Percentiles rank a stretch among this genome's conserved stretches.
Conservation (phyloP, 2,329 filamentous ascomycete genomes). For the Cordyceps cateniannulata region DNA sequence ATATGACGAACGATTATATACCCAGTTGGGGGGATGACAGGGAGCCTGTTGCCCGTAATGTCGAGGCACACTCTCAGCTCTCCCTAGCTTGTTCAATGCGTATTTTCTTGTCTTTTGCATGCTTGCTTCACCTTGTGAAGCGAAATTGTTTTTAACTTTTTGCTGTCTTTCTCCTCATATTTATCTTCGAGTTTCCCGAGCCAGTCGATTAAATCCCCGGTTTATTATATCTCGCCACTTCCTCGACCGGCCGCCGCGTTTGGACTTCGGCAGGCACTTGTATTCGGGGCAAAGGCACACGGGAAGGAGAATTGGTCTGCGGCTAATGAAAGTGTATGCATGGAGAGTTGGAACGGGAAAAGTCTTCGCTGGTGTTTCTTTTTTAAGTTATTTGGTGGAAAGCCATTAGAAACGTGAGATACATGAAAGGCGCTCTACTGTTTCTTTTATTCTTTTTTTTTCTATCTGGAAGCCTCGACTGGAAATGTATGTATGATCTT, state of each 20-base stretch:
- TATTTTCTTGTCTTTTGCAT: not conserved
- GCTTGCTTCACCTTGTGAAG: not conserved
- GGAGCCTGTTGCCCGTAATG: not conserved
- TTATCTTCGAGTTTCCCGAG: not conserved
- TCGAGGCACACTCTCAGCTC: not conserved
- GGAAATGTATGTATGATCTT: slow-evolving; percentile 2
- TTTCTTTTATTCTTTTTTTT: not conserved
- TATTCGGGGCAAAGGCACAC: not conserved
- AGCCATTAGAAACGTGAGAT: not conserved
- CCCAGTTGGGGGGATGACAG: not conserved
- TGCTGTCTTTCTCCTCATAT: not conserved
- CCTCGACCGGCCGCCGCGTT: not conserved
- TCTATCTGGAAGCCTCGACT: not conserved
- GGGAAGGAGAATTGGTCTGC: not conserved
- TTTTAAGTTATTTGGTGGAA: not conserved
- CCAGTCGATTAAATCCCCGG: not conserved
- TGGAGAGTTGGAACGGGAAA: not conserved
- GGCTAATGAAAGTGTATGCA: not conserved
- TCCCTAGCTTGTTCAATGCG: slow-evolving; percentile 5
- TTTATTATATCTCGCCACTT: not conserved
- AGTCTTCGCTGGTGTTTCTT: not conserved
- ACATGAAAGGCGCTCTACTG: not conserved
- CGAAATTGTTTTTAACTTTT: not conserved
- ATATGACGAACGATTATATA: slow-evolving; percentile 11
- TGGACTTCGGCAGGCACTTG: not conserved